Evolutionary conservation across 768 basidiomycete species (phyloP).

Genomic region (Xanthoconium purpureum): DNA sequence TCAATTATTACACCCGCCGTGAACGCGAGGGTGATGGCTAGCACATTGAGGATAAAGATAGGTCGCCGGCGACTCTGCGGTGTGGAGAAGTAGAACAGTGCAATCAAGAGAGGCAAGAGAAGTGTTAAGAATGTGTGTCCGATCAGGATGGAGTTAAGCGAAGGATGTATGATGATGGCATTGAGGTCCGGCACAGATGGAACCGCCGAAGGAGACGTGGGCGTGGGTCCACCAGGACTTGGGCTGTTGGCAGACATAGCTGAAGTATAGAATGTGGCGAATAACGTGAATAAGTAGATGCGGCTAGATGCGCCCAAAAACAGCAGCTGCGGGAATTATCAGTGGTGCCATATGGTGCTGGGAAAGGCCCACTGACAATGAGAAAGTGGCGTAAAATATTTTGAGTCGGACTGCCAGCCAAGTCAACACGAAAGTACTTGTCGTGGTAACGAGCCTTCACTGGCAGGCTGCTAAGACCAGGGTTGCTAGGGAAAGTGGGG

Average conservation of each 20-base stretch:
- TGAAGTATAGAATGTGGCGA: not conserved
- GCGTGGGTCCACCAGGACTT: not conserved
- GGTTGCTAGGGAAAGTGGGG: not conserved
- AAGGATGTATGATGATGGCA: constrained; percentile 20
- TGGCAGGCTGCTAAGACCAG: too few species aligned
- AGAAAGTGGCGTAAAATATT: not conserved
- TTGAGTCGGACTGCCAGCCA: not conserved
- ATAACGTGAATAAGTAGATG: not conserved
- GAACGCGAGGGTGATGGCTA: constrained; percentile 21
- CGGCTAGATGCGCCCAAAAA: not conserved
- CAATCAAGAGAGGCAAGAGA: constrained; percentile 30
- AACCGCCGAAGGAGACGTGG: not conserved
- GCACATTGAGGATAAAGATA: constrained; percentile 31
- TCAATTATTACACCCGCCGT: constrained; percentile 22
- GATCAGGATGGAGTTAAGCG: constrained; percentile 27
- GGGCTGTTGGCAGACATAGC: constrained; percentile 16
- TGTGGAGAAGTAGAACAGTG: constrained; percentile 32
- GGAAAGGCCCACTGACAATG: not conserved
- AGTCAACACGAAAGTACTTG: not conserved
- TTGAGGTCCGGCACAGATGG: not conserved
- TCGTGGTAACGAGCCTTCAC: not conserved
- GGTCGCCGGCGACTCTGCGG: constrained; percentile 21
- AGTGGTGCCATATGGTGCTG: not conserved
- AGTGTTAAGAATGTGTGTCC: constrained; percentile 30
- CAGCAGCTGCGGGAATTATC: not conserved